Percentiles rank a stretch among this genome's conserved stretches.
phyloP scores from a whole-genome alignment of 345 rosid genomes.

The Boechera stricta region DNA sequence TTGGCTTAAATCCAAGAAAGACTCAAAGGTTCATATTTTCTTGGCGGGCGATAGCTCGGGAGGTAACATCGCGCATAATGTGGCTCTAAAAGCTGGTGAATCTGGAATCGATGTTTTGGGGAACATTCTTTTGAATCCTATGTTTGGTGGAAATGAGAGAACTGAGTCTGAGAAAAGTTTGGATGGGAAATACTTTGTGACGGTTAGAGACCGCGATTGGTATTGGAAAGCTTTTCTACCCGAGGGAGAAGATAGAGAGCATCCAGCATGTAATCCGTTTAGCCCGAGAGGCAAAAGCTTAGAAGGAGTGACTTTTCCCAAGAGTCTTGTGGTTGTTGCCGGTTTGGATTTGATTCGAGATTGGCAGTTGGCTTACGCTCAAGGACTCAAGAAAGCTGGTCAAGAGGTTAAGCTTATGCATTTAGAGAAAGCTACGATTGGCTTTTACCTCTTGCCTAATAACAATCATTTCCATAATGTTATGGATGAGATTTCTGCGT shows the following conservation, averaged over 20 bases:
- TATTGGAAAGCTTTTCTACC: constrained; percentile 93
- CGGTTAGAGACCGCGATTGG: constrained; percentile 80
- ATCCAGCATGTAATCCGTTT: constrained; percentile 88
- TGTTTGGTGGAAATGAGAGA: constrained; percentile 88
- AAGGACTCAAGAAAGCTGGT: constrained; percentile 75
- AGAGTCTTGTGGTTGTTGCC: constrained; percentile 84
- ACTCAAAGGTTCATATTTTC: constrained; percentile 73
- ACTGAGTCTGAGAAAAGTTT: constrained; percentile 77
- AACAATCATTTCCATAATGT: constrained; percentile 72
- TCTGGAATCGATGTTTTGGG: constrained; percentile 68
- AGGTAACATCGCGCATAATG: constrained; percentile 87
- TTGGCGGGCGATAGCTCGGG: constrained; percentile 96
- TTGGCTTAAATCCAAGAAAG: constrained; percentile 77
- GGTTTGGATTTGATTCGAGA: constrained; percentile 86
- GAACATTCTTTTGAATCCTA: constrained; percentile 79
- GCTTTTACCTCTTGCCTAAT: constrained; percentile 87
- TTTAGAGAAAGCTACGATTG: constrained; percentile 79
- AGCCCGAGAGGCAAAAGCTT: constrained; percentile 66
- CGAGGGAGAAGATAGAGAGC: constrained; percentile 82
- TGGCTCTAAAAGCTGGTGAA: constrained; percentile 71
- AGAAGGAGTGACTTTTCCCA: constrained; percentile 67
- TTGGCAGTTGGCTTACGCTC: constrained; percentile 78
- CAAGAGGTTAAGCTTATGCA: constrained; percentile 71
- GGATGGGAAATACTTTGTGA: constrained; percentile 87
- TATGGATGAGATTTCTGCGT: constrained; percentile 75